A percentile compares a stretch with the other conserved stretches of the same genome.
Evolutionary conservation across 495 filamentous ascomycete species (phyloP).

Genomic region (Xylaria scruposa): DNA sequence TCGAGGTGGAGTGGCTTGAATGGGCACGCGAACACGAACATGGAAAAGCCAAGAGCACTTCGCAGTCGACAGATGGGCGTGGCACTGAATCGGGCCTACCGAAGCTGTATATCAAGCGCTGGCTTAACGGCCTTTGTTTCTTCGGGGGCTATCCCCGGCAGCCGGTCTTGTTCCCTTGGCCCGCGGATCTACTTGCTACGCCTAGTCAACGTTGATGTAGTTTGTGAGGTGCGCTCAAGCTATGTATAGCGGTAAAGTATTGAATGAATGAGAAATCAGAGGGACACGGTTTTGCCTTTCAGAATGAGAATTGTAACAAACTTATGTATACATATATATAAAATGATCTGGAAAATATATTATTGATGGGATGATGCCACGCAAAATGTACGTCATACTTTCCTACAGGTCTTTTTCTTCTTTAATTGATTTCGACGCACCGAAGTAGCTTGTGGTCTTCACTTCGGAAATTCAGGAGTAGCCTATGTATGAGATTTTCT

Average conservation of each 20-base stretch:
- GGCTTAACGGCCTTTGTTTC: conserved; percentile 43
- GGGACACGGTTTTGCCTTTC: neutral
- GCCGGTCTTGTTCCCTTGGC: conserved; percentile 42
- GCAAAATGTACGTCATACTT: neutral
- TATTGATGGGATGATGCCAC: neutral
- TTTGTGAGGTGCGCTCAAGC: neutral
- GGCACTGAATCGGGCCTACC: conserved; percentile 14
- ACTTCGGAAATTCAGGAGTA: neutral
- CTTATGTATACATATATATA: no score
- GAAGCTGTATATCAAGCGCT: conserved; percentile 39
- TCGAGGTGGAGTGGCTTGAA: conserved; percentile 33
- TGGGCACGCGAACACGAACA: neutral
- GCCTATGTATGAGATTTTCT: neutral
- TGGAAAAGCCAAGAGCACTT: neutral
- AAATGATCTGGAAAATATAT: neutral
- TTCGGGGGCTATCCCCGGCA: conserved; percentile 16
- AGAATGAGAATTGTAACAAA: neutral
- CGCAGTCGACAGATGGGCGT: neutral
- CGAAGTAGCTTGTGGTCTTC: neutral
- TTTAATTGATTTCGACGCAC: neutral
- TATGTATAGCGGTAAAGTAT: neutral
- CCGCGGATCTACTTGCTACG: conserved; percentile 33
- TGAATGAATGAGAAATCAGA: neutral
- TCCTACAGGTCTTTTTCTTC: no score
- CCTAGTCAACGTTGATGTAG: neutral